These are phyloP conservation scores for Rhizophora apiculata DNA, from an alignment of 345 rosid genomes.

Conservation along the genomic window DNA sequence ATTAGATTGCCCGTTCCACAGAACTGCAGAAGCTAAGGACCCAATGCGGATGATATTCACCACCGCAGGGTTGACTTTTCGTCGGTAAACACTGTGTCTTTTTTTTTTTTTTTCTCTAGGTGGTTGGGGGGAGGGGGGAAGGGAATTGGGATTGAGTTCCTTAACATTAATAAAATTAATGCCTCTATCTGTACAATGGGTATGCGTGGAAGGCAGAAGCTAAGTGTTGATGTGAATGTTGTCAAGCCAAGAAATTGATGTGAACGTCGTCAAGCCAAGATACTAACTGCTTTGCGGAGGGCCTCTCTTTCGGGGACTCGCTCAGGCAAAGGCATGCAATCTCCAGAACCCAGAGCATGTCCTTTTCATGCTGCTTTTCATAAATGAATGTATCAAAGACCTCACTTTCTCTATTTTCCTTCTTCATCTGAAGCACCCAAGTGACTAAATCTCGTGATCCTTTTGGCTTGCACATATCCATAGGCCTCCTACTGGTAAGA, in stretches of 20 bases:
- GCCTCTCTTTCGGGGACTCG: slow-evolving; percentile 61
- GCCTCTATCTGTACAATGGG: slow-evolving; percentile 15
- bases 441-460: slow-evolving; percentile 65
- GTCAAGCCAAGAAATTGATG: slow-evolving; percentile 52
- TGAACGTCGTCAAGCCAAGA: slow-evolving; percentile 40
- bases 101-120: too few species aligned
- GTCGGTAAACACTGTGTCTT: not conserved
- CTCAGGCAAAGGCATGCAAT: slow-evolving; percentile 67
- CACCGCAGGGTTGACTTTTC: slow-evolving; percentile 20
- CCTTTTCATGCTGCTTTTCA: slow-evolving; percentile 56
- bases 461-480: slow-evolving; percentile 78
- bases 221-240: slow-evolving; percentile 22
- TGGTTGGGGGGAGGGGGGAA: not conserved
- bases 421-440: slow-evolving; percentile 63
- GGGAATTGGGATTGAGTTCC: not conserved
- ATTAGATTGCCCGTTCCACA: slow-evolving; percentile 14
- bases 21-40: slow-evolving; percentile 13
- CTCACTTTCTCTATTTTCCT: slow-evolving; percentile 58
- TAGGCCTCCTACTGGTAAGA: slow-evolving; percentile 75
- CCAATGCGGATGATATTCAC: slow-evolving; percentile 25
- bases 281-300: slow-evolving; percentile 61
- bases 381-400: slow-evolving; percentile 61
- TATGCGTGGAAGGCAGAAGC: slow-evolving; percentile 13
- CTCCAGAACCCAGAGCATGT: slow-evolving; percentile 56
- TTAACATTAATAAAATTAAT: not conserved